Evolutionary conservation across 140 eudicot species (phyloP), one percentile per base, ranked within the genome.

Genomic region (Bidens hawaiensis): DNA sequence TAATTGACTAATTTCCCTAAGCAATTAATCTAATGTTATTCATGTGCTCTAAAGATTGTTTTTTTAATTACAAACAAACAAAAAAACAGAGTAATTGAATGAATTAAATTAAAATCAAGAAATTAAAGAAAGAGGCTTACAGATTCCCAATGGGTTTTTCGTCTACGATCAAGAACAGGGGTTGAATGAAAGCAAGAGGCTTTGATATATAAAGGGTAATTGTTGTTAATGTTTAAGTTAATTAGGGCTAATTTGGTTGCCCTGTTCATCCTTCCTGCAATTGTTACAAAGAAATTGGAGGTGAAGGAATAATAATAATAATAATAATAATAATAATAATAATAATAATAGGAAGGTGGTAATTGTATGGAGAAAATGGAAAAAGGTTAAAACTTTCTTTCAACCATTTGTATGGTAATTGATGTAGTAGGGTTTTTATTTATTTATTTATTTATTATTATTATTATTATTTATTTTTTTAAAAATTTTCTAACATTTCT

Each of bases 121-220:
- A 62, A 36, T 8, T 2, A 25, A 43, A 61, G 60, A 63, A 16
- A 48, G 11, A 43, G 57, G 34, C 81, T 66, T 45, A 85, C 89
- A 16, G 77, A 64, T 47, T 82, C 86, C 88, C 94, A 81, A 40
- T 78, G 81, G 60, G 65, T 71, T 66, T 87, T 83, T 16, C 82
- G 65, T 73, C 68, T 73, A 34, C 91, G 90, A 59, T 75, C 75
- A 58, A 79, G 83, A 48, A 78, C 78, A 47, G 81, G 95, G 19
- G 85, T 80, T 42, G 85, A 72, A 76, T 86, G 91, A 69, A 86
- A 83, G 43, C 70, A 59, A 60, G 62, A 40, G 18, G 75, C 40
- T 54, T 31, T 74, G 0, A 70, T 42, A 12, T 65, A 42, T 62
- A 75, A 79, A 19, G 80, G 82, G 62, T 50, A 48, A 27, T 61